These are phyloP conservation scores for Heliosperma pusillum DNA, from an alignment of 148 eudicot species.

Conservation along the genomic window DNA sequence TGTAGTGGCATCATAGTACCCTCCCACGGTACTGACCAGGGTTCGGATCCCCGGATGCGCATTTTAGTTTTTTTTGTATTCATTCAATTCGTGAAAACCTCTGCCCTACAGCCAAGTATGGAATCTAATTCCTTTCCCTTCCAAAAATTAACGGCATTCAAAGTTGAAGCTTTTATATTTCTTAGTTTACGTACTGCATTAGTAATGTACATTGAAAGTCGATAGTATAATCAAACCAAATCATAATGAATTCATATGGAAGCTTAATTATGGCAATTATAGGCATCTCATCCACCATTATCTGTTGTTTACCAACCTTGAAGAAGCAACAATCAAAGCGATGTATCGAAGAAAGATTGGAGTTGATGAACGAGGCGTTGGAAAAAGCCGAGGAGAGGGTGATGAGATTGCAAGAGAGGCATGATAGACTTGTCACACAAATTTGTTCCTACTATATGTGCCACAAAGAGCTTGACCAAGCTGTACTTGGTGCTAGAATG, in stretches of 20 bases:
- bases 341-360: too few relatives aligned
- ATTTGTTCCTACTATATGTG: slow-evolving; percentile 43
- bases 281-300: too few relatives aligned
- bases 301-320: too few relatives aligned
- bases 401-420: too few relatives aligned
- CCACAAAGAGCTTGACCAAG: slow-evolving; percentile 41
- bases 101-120: slow-evolving; percentile 17
- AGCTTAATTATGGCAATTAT: slow-evolving; percentile 21
- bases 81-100: not conserved
- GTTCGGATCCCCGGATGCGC: slow-evolving; percentile 69
- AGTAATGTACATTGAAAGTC: too few relatives aligned
- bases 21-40: slow-evolving; percentile 68
- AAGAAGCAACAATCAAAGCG: too few relatives aligned
- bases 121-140: slow-evolving; percentile 20
- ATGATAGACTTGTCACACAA: too few relatives aligned
- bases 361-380: too few relatives aligned
- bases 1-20: slow-evolving; percentile 64
- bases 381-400: too few relatives aligned
- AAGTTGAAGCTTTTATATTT: too few relatives aligned
- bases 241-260: slow-evolving; percentile 10
- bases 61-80: not conserved
- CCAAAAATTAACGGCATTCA: not conserved
- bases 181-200: too few relatives aligned
- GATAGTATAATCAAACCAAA: too few relatives aligned
- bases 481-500: slow-evolving; percentile 35